Evolutionary conservation across 257 asterid genomes (phyloP).

Genomic region (Scutellaria barbata): DNA sequence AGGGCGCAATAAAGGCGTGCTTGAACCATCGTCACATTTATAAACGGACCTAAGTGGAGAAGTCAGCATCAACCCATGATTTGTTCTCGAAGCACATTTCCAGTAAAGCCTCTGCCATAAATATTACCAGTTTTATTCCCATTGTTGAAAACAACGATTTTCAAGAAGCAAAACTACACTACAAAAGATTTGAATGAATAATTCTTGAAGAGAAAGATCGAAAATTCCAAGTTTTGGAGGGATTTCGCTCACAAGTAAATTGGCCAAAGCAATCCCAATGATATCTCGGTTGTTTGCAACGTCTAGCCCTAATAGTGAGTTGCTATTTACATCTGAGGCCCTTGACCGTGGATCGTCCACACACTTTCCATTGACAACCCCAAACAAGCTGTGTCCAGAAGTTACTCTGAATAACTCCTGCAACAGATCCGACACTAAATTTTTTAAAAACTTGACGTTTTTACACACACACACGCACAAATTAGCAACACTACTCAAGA

Average conservation of each 20-base stretch:
- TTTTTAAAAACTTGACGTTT: not conserved
- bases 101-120: slow-evolving; percentile 91
- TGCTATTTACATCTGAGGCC: slow-evolving; percentile 92
- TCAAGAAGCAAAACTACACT: not conserved
- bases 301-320: slow-evolving; percentile 77
- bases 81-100: slow-evolving; percentile 88
- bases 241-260: slow-evolving; percentile 73
- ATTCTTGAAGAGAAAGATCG: not conserved
- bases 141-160: slow-evolving; percentile 21
- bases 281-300: slow-evolving; percentile 87
- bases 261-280: slow-evolving; percentile 88
- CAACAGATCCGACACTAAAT: slow-evolving; percentile 24
- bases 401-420: slow-evolving; percentile 88
- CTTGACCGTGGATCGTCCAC: slow-evolving; percentile 84
- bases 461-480: not conserved
- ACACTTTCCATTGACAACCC: slow-evolving; percentile 84
- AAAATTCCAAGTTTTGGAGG: not conserved
- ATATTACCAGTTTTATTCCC: too few species aligned
- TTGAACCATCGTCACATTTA: slow-evolving; percentile 53
- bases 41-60: slow-evolving; percentile 80
- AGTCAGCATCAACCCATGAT: slow-evolving; percentile 83
- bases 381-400: slow-evolving; percentile 84
- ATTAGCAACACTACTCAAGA: not conserved
- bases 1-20: slow-evolving; percentile 80
- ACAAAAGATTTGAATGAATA: not conserved